Evolutionary conservation across 176 grass and related monocot species (phyloP), one percentile per base, ranked within the genome.

Genomic region (Bromus sterilis): DNA sequence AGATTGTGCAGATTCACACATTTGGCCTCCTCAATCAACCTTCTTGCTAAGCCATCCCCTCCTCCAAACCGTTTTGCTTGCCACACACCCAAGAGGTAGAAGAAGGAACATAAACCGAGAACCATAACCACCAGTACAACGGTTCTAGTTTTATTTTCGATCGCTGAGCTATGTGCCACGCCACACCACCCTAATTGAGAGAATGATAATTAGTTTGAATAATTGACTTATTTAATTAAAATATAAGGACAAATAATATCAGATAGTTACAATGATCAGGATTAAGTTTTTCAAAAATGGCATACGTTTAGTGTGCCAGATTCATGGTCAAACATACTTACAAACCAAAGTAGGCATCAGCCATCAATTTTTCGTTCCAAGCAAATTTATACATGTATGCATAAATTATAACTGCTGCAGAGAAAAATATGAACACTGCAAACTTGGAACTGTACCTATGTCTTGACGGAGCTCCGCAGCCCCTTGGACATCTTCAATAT

Each of bases 11-110:
- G 70, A 25, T 69, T 61, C 53, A 51, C 71, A 61, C 66, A 85
- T 83, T 93, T 87, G 16, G 86, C 91, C 84, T 84, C 80, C 46
- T 89, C 81, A 16, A 72, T 93, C 32, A 97, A 67, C 80, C 30
- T 37, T 73, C 8, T 56, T 13, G 84, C 86, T 70, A 91, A 89
- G 69, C 25, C 76, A 28, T 96, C 93, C 4, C 93, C 93, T 84
- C 88, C 71, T 33, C 93, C 93, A 1, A 88, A 84, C 72, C 80
- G 75, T 78, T 88, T 83, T 40, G 75, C 84, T 10, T 86, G 79
- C 90, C 87, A 91, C 29, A 62, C 78, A 37, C 93, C 93, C 29
- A 97, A 48, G 67, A 97, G 87, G 26, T 93, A 93, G 83, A 86
- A 93, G 81, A 89, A 91, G 71, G 83, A 84, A 30, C 88, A 91